Evolutionary conservation across 371 early-diverging fungal species (phyloP).

Genomic region (Haplosporangium sp.): DNA sequence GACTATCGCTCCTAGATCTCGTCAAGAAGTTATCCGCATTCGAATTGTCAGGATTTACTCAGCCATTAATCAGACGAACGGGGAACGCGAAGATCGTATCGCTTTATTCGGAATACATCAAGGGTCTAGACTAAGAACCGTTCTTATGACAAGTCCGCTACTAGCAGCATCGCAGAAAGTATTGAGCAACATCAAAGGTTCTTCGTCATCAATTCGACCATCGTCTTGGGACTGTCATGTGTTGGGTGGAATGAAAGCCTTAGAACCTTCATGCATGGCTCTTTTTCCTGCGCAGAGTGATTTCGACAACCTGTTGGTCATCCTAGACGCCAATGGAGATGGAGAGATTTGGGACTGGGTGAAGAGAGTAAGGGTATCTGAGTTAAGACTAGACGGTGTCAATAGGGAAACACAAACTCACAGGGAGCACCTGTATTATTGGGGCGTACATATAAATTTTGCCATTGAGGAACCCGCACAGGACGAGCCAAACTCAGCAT

Average conservation of each 20-base stretch:
- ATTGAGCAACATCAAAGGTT: neutral
- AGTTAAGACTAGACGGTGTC: neutral
- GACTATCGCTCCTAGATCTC: conserved; percentile 11
- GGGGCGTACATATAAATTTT: conserved; percentile 37
- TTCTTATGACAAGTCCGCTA: conserved; percentile 27
- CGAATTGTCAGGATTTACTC: conserved; percentile 20
- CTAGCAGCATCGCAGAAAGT: neutral
- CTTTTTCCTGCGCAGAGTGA: conserved; percentile 30
- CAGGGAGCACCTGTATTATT: conserved; percentile 19
- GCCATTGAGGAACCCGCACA: conserved; percentile 18
- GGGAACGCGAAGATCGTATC: conserved; percentile 2
- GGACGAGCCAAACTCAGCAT: neutral
- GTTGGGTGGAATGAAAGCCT: neutral
- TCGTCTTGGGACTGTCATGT: conserved; percentile 10
- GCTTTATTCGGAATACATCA: conserved; percentile 33
- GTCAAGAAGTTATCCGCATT: conserved; percentile 21
- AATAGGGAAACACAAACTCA: neutral
- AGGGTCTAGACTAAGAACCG: conserved; percentile 8
- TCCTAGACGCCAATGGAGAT: conserved; percentile 11
- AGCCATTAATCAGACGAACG: neutral
- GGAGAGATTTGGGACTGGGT: conserved; percentile 46
- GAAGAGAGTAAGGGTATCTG: conserved; percentile 1
- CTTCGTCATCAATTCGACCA: neutral
- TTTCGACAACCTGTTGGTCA: conserved; percentile 24
- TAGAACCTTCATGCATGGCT: conserved; percentile 25